These are phyloP conservation scores for Ophiostoma montium DNA, from an alignment of 2,329 filamentous ascomycete species.

Conservation along the genomic window DNA sequence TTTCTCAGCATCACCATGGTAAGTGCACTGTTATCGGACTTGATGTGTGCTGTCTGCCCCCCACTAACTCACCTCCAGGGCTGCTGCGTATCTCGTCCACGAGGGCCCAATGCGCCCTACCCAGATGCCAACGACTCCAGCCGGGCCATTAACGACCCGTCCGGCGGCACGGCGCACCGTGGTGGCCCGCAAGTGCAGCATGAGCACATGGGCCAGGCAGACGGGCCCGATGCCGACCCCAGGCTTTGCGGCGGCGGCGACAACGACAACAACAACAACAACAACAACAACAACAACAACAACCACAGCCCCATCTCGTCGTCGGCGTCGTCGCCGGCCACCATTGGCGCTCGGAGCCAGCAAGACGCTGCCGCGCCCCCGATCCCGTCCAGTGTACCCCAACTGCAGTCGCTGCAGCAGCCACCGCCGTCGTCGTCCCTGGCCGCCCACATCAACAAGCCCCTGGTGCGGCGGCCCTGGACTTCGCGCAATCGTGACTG, in stretches of 20 bases:
- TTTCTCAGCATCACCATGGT: not conserved
- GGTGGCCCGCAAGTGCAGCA: not conserved
- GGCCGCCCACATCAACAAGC: constrained; percentile 55
- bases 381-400: not conserved
- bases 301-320: constrained; percentile 13
- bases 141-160: constrained; percentile 35
- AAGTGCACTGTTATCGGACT: not conserved
- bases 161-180: constrained; percentile 8
- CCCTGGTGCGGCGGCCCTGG: constrained; percentile 54
- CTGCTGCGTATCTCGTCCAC: constrained; percentile 42
- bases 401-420: constrained; percentile 7
- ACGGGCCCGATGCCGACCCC: no score
- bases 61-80: constrained; percentile 26
- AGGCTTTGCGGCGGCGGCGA: no score
- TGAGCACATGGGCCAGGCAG: constrained; percentile 1
- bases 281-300: constrained; percentile 12
- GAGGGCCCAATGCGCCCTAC: constrained; percentile 39
- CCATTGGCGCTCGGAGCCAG: not conserved
- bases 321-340: constrained; percentile 5
- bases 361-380: not conserved
- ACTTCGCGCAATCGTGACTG: constrained; percentile 47
- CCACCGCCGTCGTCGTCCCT: constrained; percentile 24
- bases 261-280: no score
- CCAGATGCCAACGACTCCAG: constrained; percentile 36
- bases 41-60: no score